Evolutionary conservation across 2,329 filamentous ascomycete genomes (phyloP).

Genomic region (Nannizziopsis barbatae): DNA sequence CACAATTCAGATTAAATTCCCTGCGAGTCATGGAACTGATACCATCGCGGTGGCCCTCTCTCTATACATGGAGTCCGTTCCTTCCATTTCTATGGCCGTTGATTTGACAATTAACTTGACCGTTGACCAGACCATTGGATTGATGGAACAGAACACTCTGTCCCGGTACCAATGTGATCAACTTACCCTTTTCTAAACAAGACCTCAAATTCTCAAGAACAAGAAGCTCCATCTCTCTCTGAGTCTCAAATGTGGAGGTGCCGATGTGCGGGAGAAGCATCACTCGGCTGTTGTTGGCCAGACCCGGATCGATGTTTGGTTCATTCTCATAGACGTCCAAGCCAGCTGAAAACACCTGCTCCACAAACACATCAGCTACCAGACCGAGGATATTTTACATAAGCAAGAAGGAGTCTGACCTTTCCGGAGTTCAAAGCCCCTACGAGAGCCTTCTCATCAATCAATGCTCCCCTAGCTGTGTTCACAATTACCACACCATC

Average conservation of each 20-base stretch:
- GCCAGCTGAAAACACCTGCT: constrained; percentile 33
- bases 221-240: constrained; percentile 51
- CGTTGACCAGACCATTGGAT: not conserved
- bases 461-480: constrained; percentile 25
- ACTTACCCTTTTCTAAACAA: constrained; percentile 45
- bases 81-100: not conserved
- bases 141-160: constrained; percentile 37
- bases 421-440: constrained; percentile 36
- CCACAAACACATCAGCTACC: not conserved
- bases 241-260: constrained; percentile 49
- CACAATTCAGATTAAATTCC: no score
- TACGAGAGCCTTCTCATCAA: constrained; percentile 39
- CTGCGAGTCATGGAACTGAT: no score
- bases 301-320: constrained; percentile 38
- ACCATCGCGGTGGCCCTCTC: not conserved
- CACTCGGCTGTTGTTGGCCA: constrained; percentile 34
- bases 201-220: constrained; percentile 48
- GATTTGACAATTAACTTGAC: not conserved
- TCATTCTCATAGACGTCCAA: constrained; percentile 41
- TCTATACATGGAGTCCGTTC: not conserved
- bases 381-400: no score
- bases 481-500: constrained; percentile 28
- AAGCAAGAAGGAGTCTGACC: constrained; percentile 19
- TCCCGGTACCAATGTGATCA: constrained; percentile 52
- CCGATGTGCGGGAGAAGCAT: constrained; percentile 51